Percentiles rank a stretch among this genome's conserved stretches.
These are phyloP conservation scores for Pseudisothecium myosuroides DNA, from an alignment of 225 moss, liverwort and hornwort genomes.

Conservation along the genomic window DNA sequence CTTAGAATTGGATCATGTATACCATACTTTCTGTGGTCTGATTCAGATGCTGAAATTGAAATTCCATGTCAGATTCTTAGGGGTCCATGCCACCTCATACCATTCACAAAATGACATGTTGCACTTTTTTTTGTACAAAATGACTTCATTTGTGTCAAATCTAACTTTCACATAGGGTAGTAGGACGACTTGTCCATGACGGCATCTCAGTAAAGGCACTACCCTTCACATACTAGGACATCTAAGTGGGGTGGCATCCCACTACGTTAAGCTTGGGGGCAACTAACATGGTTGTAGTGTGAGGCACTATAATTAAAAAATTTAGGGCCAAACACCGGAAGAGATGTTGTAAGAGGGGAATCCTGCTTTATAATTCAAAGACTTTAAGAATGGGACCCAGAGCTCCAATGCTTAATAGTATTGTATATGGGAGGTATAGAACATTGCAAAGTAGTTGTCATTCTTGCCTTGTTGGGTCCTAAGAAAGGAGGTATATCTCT, in stretches of 20 bases:
- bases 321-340: accelerated
- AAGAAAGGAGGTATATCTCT: background rate
- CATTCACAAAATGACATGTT: background rate
- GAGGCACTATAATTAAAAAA: background rate
- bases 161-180: background rate
- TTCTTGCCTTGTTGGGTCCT: background rate
- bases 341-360: background rate
- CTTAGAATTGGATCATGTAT: background rate
- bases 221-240: too few relatives aligned
- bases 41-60: background rate
- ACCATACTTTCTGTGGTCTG: too few relatives aligned
- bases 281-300: accelerated
- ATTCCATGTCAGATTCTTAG: background rate
- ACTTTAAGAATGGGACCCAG: accelerated
- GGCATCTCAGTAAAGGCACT: too few relatives aligned
- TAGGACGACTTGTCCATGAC: background rate
- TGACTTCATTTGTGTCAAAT: background rate
- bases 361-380: background rate
- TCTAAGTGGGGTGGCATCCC: too few relatives aligned
- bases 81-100: background rate
- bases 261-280: accelerated
- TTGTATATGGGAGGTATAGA: accelerated
- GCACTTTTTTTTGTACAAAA: background rate
- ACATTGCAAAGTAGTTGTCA: background rate
- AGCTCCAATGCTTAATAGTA: accelerated